Percentiles rank a stretch among this genome's conserved stretches.
These are phyloP conservation scores for Colletotrichum sp. DNA, from an alignment of 2,329 filamentous ascomycete genomes.

Conservation along the genomic window DNA sequence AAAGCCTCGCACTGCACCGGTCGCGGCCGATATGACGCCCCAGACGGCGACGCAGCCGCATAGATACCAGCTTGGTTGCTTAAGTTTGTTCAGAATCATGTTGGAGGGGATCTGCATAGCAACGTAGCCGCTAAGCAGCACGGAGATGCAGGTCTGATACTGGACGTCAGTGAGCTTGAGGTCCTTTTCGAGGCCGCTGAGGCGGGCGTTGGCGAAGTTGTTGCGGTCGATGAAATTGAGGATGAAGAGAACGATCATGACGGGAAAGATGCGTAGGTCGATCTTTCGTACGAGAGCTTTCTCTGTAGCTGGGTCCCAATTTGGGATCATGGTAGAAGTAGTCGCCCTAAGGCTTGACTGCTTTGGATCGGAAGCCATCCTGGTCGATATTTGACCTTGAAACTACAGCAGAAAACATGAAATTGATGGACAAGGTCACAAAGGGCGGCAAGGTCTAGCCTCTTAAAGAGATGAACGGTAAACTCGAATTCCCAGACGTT, in stretches of 20 bases:
- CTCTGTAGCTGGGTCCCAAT: background rate
- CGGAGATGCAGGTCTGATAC: background rate
- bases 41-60: background rate
- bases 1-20: background rate
- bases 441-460: background rate
- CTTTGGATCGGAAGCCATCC: background rate
- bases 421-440: background rate
- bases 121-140: background rate
- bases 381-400: background rate
- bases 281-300: conserved; percentile 33
- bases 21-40: background rate
- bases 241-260: conserved; percentile 41
- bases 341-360: background rate
- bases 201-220: conserved; percentile 26
- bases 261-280: conserved; percentile 33
- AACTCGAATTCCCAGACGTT: rapidly evolving
- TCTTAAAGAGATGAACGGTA: background rate
- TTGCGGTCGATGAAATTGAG: conserved; percentile 30
- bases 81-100: background rate
- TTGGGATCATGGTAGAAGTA: background rate
- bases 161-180: conserved; percentile 37
- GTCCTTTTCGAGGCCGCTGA: conserved; percentile 35
- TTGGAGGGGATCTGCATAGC: background rate
- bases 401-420: rapidly evolving
- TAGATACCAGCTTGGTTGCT: background rate